Evolutionary conservation across 2,329 filamentous ascomycete genomes (phyloP), one percentile per base, ranked within the genome.

Genomic region (Pyrenochaeta sp.): DNA sequence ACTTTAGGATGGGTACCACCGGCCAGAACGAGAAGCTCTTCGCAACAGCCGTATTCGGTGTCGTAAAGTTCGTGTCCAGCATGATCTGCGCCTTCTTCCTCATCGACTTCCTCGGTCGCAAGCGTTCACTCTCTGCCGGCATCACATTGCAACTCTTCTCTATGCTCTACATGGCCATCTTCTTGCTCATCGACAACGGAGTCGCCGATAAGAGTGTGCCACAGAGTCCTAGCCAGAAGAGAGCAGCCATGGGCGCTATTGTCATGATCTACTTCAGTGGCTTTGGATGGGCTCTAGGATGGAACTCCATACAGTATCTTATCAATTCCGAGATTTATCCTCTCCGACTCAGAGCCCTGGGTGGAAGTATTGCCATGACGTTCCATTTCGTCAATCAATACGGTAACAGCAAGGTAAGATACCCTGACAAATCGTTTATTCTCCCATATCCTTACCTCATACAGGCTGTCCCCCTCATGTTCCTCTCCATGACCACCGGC

Each of bases 351-450:
- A 86, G 91, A 54, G 90, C 90, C 3, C 78, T 92, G 9, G 86
- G 88, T 22, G 90, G 89, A 0, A 90, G 87, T 0, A 83, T 90
- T 71, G 87, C 89, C 46, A 93, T 93, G 91, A 90, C 87, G 0
- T 84, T 92, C 58, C 90, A 93, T 76, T 93, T 93, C 71, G 88
- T 85, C 58, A 91, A 91, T 76, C 90, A 92, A 76, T 93, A 91
- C 72, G 91, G 90, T 27, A 92, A 91, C 79, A 84, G 87, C 1
- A 88, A 91, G 36, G 90, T 65, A 53, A 22, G 54, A n/a, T 19
- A 8, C 48, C 15, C 24, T 37, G 30, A 30, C 15, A 40, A 25
- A 15, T 10, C 13, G 22, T 8, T n/a, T 42, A 27, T 27, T 10
- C 40, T 13, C 19, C 3, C 10, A 45, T 24, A 28, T 27, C 37